Evolutionary conservation across 257 asterid species (phyloP).

Genomic region (Nicotiana otophora): DNA sequence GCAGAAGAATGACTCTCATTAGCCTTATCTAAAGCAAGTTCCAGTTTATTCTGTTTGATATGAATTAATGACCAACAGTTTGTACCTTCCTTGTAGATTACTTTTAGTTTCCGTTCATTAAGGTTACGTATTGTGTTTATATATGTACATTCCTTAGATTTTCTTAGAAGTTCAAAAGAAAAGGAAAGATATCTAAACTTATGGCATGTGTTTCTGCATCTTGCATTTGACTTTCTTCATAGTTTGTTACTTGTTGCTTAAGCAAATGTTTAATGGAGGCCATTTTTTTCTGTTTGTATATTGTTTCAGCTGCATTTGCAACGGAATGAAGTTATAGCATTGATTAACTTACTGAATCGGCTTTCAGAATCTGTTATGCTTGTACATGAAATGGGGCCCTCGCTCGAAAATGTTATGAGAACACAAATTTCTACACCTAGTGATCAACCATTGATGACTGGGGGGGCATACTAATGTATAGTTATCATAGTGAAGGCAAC

Average conservation of each 20-base stretch:
- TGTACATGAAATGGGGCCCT: slow-evolving; percentile 44
- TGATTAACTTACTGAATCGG: slow-evolving; percentile 50
- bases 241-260: not conserved
- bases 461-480: not conserved
- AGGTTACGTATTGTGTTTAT: not conserved
- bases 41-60: not conserved
- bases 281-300: not conserved
- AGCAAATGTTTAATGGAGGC: not conserved
- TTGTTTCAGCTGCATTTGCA: slow-evolving; percentile 49
- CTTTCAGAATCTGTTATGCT: slow-evolving; percentile 54
- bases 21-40: not conserved
- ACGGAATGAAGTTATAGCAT: slow-evolving; percentile 66
- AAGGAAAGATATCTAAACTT: not conserved
- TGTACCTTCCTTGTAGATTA: not conserved
- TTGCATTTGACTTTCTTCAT: not conserved
- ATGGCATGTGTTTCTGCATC: not conserved
- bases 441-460: slow-evolving; percentile 4
- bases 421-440: slow-evolving; percentile 20
- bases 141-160: not conserved
- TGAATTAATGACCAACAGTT: not conserved
- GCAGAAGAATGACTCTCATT: not conserved
- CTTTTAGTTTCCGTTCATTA: not conserved
- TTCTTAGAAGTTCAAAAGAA: not conserved
- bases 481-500: not conserved
- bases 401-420: slow-evolving; percentile 22